These are phyloP conservation scores for Cryptococcus sp. DNA, from an alignment of 1,284 basidiomycete species.

Conservation along the genomic window DNA sequence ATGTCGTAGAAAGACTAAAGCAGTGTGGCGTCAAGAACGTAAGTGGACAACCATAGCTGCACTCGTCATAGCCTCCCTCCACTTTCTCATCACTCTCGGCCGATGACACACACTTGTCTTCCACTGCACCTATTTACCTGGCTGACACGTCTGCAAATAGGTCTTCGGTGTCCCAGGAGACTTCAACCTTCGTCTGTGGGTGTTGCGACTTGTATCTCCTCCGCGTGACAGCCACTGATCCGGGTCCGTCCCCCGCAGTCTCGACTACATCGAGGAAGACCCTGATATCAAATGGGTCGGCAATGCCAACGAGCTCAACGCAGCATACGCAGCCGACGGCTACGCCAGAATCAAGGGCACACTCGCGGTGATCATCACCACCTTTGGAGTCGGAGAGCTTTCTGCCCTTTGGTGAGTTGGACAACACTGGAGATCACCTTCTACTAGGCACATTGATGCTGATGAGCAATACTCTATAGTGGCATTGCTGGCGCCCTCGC, in stretches of 20 bases:
- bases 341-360: slow-evolving; percentile 82
- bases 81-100: background rate
- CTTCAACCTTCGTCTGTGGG: slow-evolving; percentile 63
- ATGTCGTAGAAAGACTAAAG: slow-evolving; percentile 66
- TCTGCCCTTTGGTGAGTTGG: slow-evolving; percentile 63
- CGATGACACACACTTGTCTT: background rate
- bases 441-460: background rate
- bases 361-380: slow-evolving; percentile 69
- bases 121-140: background rate
- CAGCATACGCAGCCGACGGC: slow-evolving; percentile 89
- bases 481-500: slow-evolving; percentile 62
- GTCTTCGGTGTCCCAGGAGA: slow-evolving; percentile 91
- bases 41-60: background rate
- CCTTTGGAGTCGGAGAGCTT: slow-evolving; percentile 88
- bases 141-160: slow-evolving; percentile 9
- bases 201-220: slow-evolving; percentile 2
- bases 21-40: slow-evolving; percentile 55
- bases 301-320: slow-evolving; percentile 86
- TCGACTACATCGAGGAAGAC: slow-evolving; percentile 82
- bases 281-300: slow-evolving; percentile 82
- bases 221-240: background rate
- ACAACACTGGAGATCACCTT: background rate
- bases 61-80: slow-evolving; percentile 17
- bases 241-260: slow-evolving; percentile 9
- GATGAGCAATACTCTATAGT: slow-evolving; percentile 6